Evolutionary conservation across 208 protist genomes (phyloP).

Genomic region (Acanthamoeba sp.): DNA sequence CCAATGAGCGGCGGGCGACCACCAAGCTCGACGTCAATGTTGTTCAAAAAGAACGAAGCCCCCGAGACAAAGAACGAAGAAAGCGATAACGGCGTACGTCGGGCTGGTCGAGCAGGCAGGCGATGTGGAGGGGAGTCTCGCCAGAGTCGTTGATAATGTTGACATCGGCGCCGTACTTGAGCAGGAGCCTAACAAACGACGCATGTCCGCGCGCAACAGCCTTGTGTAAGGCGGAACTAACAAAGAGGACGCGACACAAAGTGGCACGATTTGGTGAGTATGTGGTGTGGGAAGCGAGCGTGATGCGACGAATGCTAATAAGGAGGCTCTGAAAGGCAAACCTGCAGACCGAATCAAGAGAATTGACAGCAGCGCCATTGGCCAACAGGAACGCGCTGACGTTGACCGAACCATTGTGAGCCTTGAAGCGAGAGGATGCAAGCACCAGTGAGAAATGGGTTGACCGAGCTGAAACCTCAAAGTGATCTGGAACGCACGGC

Average conservation of each 20-base stretch:
- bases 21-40: neutral
- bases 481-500: neutral
- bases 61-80: neutral
- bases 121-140: conserved; percentile 29
- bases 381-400: conserved; percentile 38
- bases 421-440: neutral
- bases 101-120: neutral
- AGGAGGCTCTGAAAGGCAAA: neutral
- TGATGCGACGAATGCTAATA: too few relatives aligned
- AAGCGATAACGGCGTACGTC: neutral
- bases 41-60: neutral
- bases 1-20: too few relatives aligned
- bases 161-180: conserved; percentile 43
- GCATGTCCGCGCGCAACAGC: conserved; percentile 19
- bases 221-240: conserved; percentile 28
- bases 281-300: too few relatives aligned
- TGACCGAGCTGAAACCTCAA: neutral
- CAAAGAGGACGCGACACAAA: neutral
- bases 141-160: conserved; percentile 18
- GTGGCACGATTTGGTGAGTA: neutral
- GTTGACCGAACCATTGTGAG: conserved; percentile 24
- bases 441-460: too few relatives aligned
- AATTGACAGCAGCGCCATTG: conserved; percentile 33
- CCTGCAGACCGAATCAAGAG: conserved; percentile 5
- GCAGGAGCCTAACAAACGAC: neutral